Evolutionary conservation across 2,329 filamentous ascomycete genomes (phyloP), one percentile per base, ranked within the genome.

Genomic region (Fusarium pininemorale): DNA sequence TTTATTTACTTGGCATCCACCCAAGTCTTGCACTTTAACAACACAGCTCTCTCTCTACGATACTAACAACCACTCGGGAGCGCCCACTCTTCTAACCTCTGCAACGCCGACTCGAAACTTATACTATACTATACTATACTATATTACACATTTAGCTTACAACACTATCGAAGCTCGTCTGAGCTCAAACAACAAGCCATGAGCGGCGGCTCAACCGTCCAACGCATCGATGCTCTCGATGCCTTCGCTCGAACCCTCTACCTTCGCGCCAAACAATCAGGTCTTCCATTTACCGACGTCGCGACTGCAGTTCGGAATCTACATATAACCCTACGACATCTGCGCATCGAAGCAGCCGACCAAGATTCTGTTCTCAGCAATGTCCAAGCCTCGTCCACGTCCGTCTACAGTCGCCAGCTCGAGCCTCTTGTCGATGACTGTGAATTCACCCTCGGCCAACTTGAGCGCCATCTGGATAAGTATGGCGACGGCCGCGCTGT

Each of bases 311-410:
- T 91, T 44, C 86, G 86, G 62, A 83, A 83, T 48, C 82, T 92
- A 45, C 87, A 91, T 74, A 85, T 85, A 11, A 86, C 87, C 18
- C 82, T 92, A 12, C 87, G 88, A 62, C 87, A 91, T 74, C 82
- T 92, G 32, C 88, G 87, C 62, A 83, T 86, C 71, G 90, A 91
- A 81, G 85, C 86, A 44, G 85, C 88, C 71, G 89, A 90, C 74
- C 83, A 84, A 3, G 87, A 88, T 73, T 91, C 90, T 15, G 82
- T 87, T 16, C 83, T 92, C 22, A 88, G 88, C 81, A 79, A 79
- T 38, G 71, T 81, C 3, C 77, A 82, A 47, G 82, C 81, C 16
- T 70, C 70, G 7, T 76, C 75, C 28, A 80, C 83, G 35, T 80
- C 83, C 39, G 80, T 86, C 54, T 89, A 88, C 74, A 79, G 82